Conservation (phyloP, 495 filamentous ascomycete species). For the Tuber calosporum region DNA sequence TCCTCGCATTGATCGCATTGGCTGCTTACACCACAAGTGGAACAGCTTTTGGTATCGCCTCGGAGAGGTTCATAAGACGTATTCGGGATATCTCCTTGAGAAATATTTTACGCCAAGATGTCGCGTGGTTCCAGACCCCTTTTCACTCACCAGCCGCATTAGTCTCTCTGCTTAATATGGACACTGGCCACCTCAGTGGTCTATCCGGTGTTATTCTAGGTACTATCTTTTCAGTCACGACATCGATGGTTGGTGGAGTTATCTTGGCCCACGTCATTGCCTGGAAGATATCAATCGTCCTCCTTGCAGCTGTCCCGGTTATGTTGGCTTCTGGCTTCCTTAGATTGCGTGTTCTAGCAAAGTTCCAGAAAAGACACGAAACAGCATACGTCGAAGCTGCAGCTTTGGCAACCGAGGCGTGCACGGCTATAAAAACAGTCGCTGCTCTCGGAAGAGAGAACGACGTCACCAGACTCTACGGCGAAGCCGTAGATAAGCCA, state of each 20-base stretch:
- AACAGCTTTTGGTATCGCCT: constrained; percentile 48
- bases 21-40: constrained; percentile 47
- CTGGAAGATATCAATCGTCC: constrained; percentile 57
- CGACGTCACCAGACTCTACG: constrained; percentile 48
- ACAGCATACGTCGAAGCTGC: constrained; percentile 52
- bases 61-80: constrained; percentile 47
- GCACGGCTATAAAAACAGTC: constrained; percentile 54
- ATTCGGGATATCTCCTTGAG: constrained; percentile 48
- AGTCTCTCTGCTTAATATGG: constrained; percentile 50
- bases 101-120: constrained; percentile 47
- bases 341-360: constrained; percentile 49
- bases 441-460: constrained; percentile 51
- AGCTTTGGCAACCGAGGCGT: constrained; percentile 54
- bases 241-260: constrained; percentile 47
- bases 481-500: constrained; percentile 44
- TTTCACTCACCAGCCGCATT: constrained; percentile 50
- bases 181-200: constrained; percentile 47
- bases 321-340: constrained; percentile 53
- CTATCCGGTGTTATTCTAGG: constrained; percentile 48
- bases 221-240: constrained; percentile 45
- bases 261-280: constrained; percentile 53
- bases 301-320: constrained; percentile 52
- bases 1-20: constrained; percentile 49
- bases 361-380: constrained; percentile 56
- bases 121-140: constrained; percentile 48